phyloP scores from a whole-genome alignment of 169 alveolate genomes.

The Hepatocystis sp. region DNA sequence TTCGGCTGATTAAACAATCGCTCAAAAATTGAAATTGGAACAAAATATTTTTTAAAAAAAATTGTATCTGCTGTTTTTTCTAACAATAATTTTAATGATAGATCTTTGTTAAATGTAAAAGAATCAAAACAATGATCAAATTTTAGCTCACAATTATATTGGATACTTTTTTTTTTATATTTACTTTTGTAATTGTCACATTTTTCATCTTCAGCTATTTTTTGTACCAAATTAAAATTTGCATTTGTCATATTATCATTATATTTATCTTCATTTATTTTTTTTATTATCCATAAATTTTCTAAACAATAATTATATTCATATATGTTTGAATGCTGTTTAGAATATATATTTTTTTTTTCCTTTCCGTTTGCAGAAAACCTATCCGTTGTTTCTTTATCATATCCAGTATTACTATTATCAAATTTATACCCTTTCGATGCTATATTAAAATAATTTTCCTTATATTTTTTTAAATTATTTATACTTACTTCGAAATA shows the following conservation, averaged over 20 bases:
- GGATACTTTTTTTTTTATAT: neutral
- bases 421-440: neutral
- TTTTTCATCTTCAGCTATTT: neutral
- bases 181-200: neutral
- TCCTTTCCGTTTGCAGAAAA: no score
- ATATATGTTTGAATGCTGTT: slow-evolving; percentile 2
- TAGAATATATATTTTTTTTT: no score
- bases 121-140: slow-evolving; percentile 25
- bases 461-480: slow-evolving; percentile 22
- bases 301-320: slow-evolving; percentile 22
- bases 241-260: slow-evolving; percentile 1
- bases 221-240: slow-evolving; percentile 23
- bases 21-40: slow-evolving; percentile 59
- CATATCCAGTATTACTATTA: neutral
- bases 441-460: slow-evolving; percentile 19
- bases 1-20: no score
- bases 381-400: no score
- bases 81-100: slow-evolving; percentile 20
- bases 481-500: slow-evolving; percentile 27
- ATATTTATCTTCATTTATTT: neutral
- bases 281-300: slow-evolving; percentile 10
- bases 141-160: neutral
- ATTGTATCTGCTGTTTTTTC: slow-evolving; percentile 15
- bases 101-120: slow-evolving; percentile 37
- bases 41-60: slow-evolving; percentile 25